Evolutionary conservation across 148 eudicot species (phyloP).

Genomic region (Cornus suecica): DNA sequence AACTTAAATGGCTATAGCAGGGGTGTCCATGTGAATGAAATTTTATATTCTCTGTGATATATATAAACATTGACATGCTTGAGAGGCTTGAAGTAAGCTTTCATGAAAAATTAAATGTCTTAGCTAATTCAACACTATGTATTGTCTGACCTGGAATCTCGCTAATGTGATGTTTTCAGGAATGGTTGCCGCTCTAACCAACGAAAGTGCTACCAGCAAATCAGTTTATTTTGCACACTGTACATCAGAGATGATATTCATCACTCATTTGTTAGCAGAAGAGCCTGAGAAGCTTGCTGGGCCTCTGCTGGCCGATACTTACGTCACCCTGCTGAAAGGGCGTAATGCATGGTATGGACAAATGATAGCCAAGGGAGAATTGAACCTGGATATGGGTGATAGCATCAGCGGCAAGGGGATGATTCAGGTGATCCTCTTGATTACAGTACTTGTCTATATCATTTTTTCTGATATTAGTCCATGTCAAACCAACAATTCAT

Average conservation of each 20-base stretch:
- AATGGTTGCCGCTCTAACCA: slow-evolving; percentile 94
- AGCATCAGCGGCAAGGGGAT: slow-evolving; percentile 94
- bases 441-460: background rate
- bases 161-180: slow-evolving; percentile 40
- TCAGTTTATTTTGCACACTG: slow-evolving; percentile 98
- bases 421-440: slow-evolving; percentile 63
- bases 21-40: too few species aligned
- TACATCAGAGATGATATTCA: slow-evolving; percentile 97
- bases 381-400: slow-evolving; percentile 92
- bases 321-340: slow-evolving; percentile 86
- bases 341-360: slow-evolving; percentile 99
- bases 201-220: slow-evolving; percentile 95
- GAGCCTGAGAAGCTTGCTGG: slow-evolving; percentile 98
- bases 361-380: slow-evolving; percentile 91
- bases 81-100: background rate
- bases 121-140: background rate
- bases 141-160: background rate
- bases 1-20: too few species aligned
- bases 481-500: background rate
- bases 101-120: background rate
- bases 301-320: slow-evolving; percentile 92
- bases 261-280: slow-evolving; percentile 85
- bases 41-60: too few species aligned
- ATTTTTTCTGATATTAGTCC: background rate
- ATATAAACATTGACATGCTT: background rate